These are phyloP conservation scores for Cetradonia linearis DNA, from an alignment of 495 filamentous ascomycete genomes.

Conservation along the genomic window DNA sequence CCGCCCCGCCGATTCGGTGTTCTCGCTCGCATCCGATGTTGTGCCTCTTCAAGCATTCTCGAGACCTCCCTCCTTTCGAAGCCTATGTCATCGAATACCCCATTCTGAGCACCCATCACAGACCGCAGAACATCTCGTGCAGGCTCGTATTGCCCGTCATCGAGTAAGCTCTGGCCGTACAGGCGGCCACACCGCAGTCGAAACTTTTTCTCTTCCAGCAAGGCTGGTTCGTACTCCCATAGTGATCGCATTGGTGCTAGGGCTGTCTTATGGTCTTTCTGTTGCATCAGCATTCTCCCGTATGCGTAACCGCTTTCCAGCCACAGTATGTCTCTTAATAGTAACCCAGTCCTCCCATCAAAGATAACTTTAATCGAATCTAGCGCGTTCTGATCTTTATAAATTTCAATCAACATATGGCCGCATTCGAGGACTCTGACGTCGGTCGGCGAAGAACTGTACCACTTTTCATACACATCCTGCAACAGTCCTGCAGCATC, in stretches of 20 bases:
- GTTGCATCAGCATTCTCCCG: conserved; percentile 1
- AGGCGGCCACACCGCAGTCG: conserved; percentile 10
- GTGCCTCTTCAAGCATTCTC: neutral
- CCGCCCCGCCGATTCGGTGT: too few relatives aligned
- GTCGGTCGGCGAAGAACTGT: neutral
- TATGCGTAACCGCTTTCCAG: neutral
- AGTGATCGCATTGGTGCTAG: neutral
- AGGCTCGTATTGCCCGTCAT: neutral
- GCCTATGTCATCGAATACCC: neutral
- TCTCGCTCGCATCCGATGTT: neutral
- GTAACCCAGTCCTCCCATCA: neutral
- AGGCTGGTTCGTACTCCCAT: neutral
- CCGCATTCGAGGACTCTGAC: neutral
- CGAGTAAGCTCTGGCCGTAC: neutral
- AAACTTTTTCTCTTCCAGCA: neutral
- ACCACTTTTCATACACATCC: conserved; percentile 2
- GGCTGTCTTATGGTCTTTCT: neutral
- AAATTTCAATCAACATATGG: conserved; percentile 2
- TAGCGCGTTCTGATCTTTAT: neutral
- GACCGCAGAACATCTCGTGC: neutral
- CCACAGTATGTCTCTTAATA: neutral
- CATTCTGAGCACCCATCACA: neutral
- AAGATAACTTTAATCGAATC: neutral
- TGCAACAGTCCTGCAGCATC: neutral
- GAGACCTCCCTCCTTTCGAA: neutral